Conservation (phyloP, 2,329 filamentous ascomycete genomes). For the Pestalotiopsis sp. region DNA sequence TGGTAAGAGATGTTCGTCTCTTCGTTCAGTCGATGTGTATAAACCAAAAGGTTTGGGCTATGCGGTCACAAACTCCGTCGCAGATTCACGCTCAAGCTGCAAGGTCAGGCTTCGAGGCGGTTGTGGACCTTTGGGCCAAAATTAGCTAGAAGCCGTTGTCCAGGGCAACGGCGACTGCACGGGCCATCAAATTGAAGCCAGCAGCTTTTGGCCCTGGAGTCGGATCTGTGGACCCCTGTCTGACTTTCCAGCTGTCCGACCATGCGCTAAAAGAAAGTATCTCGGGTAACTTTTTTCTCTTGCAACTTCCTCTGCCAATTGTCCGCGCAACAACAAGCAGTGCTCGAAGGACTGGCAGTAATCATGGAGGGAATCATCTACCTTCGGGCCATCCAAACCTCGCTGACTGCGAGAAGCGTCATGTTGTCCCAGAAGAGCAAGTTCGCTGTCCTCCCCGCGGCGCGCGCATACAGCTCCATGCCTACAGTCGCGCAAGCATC, state of each 20-base stretch:
- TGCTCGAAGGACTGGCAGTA: neutral
- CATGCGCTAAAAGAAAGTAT: neutral
- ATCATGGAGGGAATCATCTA: slow-evolving; percentile 20
- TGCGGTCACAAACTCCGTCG: neutral
- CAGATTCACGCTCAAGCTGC: neutral
- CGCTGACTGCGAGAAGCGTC: slow-evolving; percentile 13
- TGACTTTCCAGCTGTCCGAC: neutral
- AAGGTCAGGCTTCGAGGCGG: neutral
- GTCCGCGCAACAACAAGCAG: neutral
- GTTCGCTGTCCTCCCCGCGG: slow-evolving; percentile 14
- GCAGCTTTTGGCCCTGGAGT: neutral
- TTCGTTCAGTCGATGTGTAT: too few species aligned
- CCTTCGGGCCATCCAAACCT: slow-evolving; percentile 17
- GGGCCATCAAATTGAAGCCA: neutral
- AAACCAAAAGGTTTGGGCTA: neutral
- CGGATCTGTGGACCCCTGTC: neutral
- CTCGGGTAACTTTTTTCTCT: neutral
- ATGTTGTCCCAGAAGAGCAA: slow-evolving; percentile 2
- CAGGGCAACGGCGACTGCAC: neutral
- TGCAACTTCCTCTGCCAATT: neutral
- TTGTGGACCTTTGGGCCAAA: slow-evolving; percentile 1
- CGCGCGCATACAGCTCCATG: slow-evolving; percentile 36
- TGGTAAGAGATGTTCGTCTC: neutral
- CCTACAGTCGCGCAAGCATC: slow-evolving; percentile 57
- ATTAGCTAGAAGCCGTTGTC: slow-evolving; percentile 15